A percentile compares a stretch with the other conserved stretches of the same genome.
Conservation (phyloP, 768 basidiomycete genomes). For the Austroboletus eburneus region DNA sequence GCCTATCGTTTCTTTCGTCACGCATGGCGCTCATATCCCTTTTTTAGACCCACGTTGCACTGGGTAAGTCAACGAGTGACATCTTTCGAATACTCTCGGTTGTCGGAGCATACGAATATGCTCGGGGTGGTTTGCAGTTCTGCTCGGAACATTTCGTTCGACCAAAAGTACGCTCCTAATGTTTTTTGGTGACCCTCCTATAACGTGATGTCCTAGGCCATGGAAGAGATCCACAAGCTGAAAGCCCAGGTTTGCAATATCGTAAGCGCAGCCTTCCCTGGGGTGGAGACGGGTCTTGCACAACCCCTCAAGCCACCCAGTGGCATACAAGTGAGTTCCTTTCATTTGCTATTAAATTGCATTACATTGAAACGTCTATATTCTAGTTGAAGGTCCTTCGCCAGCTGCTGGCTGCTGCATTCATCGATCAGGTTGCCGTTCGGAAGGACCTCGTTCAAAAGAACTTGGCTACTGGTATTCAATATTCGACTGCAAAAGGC, state of each 20-base stretch:
- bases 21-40: background rate
- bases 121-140: slow-evolving; percentile 74
- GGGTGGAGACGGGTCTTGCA: slow-evolving; percentile 53
- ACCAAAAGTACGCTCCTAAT: slow-evolving; percentile 57
- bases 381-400: slow-evolving; percentile 83
- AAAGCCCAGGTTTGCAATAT: slow-evolving; percentile 85
- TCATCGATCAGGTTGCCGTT: slow-evolving; percentile 93
- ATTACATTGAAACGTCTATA: slow-evolving; percentile 7
- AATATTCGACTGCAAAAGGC: slow-evolving; percentile 71
- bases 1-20: background rate
- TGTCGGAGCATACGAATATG: slow-evolving; percentile 95
- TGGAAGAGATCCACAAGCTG: slow-evolving; percentile 98
- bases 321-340: slow-evolving; percentile 60
- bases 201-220: slow-evolving; percentile 54
- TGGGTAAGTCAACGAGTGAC: slow-evolving; percentile 82
- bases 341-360: background rate
- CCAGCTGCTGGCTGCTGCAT: slow-evolving; percentile 83
- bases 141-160: slow-evolving; percentile 89
- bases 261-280: slow-evolving; percentile 73
- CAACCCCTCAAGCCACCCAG: slow-evolving; percentile 72
- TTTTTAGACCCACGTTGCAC: slow-evolving; percentile 64
- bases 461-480: slow-evolving; percentile 52
- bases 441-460: slow-evolving; percentile 78
- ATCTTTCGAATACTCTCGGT: slow-evolving; percentile 85
- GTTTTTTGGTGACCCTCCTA: background rate